Evolutionary conservation across 116 monocot species (phyloP).

Genomic region (Dioscorea cayenensis): DNA sequence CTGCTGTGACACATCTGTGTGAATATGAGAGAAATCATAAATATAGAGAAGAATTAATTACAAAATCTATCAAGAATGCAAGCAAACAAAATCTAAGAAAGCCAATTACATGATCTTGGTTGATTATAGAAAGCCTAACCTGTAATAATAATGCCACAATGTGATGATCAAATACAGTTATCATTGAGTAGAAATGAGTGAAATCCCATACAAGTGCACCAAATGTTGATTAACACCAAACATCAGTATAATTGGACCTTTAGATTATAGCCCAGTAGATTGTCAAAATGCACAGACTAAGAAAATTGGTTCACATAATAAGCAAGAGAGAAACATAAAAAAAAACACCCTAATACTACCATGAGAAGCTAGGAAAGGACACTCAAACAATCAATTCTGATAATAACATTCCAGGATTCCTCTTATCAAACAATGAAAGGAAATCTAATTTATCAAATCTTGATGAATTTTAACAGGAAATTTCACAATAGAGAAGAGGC

Average conservation of each 20-base stretch:
- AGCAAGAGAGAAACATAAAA: not conserved
- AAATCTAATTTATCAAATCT: not conserved
- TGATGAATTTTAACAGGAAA: not conserved
- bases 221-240: too few relatives aligned
- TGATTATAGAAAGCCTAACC: not conserved
- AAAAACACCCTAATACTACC: not conserved
- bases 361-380: not conserved
- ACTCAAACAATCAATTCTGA: not conserved
- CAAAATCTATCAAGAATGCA: not conserved
- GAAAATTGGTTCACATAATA: too few relatives aligned
- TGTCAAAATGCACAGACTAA: too few relatives aligned
- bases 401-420: not conserved
- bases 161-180: not conserved
- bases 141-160: not conserved
- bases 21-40: not conserved
- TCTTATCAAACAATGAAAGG: not conserved
- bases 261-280: too few relatives aligned
- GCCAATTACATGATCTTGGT: not conserved
- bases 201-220: too few relatives aligned
- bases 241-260: too few relatives aligned
- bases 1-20: constrained; percentile 51
- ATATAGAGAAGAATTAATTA: not conserved
- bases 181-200: not conserved
- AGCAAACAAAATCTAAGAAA: not conserved
- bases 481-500: not conserved